Evolutionary conservation across 1,139 yeast species (phyloP).

Genomic region (Kodamaea arcana): DNA sequence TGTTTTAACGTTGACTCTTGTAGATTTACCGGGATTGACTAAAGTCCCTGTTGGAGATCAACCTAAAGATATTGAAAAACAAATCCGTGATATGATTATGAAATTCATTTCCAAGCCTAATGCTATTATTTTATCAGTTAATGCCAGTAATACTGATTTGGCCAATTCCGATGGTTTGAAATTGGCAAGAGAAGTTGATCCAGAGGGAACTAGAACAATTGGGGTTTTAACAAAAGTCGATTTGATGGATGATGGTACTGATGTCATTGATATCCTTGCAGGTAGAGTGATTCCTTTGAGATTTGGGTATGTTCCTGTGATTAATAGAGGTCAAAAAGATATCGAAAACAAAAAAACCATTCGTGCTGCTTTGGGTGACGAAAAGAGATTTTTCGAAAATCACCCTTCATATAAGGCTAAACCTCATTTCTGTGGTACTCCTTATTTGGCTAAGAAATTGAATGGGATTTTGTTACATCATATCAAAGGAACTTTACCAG

Average conservation of each 20-base stretch:
- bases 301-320: slow-evolving; percentile 96
- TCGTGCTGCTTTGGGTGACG: slow-evolving; percentile 82
- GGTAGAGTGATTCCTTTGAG: slow-evolving; percentile 94
- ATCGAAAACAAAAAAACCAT: slow-evolving; percentile 84
- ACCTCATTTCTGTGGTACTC: slow-evolving; percentile 92
- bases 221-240: slow-evolving; percentile 97
- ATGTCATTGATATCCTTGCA: slow-evolving; percentile 92
- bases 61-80: slow-evolving; percentile 94
- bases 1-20: slow-evolving; percentile 90
- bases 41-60: slow-evolving; percentile 99
- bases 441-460: slow-evolving; percentile 88
- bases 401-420: slow-evolving; percentile 79
- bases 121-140: slow-evolving; percentile 91
- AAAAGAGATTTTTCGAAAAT: slow-evolving; percentile 68
- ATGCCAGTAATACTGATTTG: slow-evolving; percentile 95
- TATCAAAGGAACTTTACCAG: slow-evolving; percentile 91
- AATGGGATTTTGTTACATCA: slow-evolving; percentile 88
- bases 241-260: slow-evolving; percentile 98
- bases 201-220: slow-evolving; percentile 93
- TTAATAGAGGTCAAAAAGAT: slow-evolving; percentile 96
- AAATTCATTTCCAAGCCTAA: slow-evolving; percentile 93
- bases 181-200: slow-evolving; percentile 95
- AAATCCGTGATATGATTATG: slow-evolving; percentile 90
- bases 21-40: slow-evolving; percentile 95
- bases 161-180: slow-evolving; percentile 97